Base-by-base conservation (phyloP, 257 asterid genomes). In the Hygrophila difformis region DNA sequence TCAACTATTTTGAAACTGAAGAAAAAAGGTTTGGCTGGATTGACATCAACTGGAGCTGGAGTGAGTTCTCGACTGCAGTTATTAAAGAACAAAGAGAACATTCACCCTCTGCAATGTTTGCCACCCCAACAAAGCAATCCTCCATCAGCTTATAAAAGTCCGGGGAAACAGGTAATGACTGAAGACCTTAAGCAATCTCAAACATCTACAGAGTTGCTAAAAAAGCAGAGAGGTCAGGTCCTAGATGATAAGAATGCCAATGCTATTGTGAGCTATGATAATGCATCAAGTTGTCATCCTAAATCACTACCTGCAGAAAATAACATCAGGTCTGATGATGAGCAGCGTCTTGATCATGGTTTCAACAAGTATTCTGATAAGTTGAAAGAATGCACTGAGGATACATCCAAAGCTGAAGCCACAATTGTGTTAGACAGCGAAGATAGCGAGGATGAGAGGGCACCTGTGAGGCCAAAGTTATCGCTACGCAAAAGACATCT, bases 381-480 rank as follows among this genome's bases (percentile, higher is more conserved):
- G 50, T 45, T 65, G 17, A 42, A 62, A 39, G 39, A 52, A 39
- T 49, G 39, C 46, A 52, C 54, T 45, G 61, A 44, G 46, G 66
- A 40, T 18, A 29, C 53, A 39, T 63, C 56, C 34, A 26, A 45
- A 54, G 20, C 55, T 19, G 84, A 81, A 45, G 36, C 57, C 14
- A 58, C 73, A 57, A 69, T 85, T 37, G 96, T 82, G 59, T 57
- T 82, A 74, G 94, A 82, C 35, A 85, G 94, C 45, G 93, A 84
- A 58, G 93, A 77, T n/a, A 77, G 87, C 51, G 95, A 71, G 31
- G 91, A 69, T 34, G 91, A 75, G 39, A 64, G 39, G 43, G 53
- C 31, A 29, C 45, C 73, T 48, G 65, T 50, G 35, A 81, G 85
- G 69, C 74, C 79, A 43, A 85, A 66, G 68, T 47, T 78, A 56